phyloP scores from a whole-genome alignment of 805 yeast species.

The Lipomyces oligophaga region DNA sequence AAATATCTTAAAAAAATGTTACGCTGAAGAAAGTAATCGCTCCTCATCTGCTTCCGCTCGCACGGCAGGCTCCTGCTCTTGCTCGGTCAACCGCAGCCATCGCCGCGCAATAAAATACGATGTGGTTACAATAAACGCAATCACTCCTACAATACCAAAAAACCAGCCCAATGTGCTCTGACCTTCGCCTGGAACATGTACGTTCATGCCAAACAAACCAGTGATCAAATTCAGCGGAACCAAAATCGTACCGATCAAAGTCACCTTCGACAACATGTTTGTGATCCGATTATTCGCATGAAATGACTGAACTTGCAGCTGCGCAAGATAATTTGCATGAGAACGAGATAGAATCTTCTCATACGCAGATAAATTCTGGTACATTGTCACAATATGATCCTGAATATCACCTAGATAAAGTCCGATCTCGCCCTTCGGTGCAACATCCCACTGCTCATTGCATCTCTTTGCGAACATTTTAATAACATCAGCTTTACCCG shows the following conservation, averaged over 20 bases:
- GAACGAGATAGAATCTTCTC: conserved; percentile 91
- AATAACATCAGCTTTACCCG: conserved; percentile 94
- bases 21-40: no score
- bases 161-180: conserved; percentile 53
- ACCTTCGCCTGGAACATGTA: conserved; percentile 69
- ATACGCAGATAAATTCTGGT: conserved; percentile 80
- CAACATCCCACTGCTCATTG: conserved; percentile 58
- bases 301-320: conserved; percentile 87
- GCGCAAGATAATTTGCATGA: conserved; percentile 89
- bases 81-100: conserved; percentile 14
- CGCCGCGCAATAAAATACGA: conserved; percentile 42
- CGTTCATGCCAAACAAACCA: conserved; percentile 96
- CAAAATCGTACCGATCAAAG: conserved; percentile 82
- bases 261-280: conserved; percentile 81
- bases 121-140: conserved; percentile 42
- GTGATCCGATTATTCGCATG: conserved; percentile 81
- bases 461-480: conserved; percentile 95
- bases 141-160: conserved; percentile 59
- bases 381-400: conserved; percentile 95
- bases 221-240: conserved; percentile 88
- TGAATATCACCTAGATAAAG: conserved; percentile 91
- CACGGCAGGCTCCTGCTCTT: not conserved
- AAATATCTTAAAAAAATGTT: no score
- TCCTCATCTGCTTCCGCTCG: no score
- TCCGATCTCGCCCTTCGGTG: conserved; percentile 87